phyloP scores from a whole-genome alignment of 768 basidiomycete genomes.

The Lactifluus hygrophoroides region DNA sequence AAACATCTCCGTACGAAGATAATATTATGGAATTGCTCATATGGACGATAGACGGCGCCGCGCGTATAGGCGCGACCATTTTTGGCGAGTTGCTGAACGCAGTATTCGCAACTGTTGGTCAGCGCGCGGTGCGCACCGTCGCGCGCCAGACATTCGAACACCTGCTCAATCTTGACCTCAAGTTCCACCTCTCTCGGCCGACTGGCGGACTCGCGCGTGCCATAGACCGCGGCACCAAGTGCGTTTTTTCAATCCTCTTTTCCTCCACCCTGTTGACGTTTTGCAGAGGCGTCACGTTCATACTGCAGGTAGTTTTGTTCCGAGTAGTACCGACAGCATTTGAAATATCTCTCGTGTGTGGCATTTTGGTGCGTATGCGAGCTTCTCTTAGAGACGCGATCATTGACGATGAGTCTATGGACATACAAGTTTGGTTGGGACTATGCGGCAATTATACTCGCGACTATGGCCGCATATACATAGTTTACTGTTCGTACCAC shows the following conservation, averaged over 20 bases:
- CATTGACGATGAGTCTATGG: constrained; percentile 32
- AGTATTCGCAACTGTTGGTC: constrained; percentile 92
- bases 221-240: constrained; percentile 98
- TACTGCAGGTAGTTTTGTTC: constrained; percentile 87
- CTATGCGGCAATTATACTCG: constrained; percentile 83
- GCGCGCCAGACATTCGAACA: constrained; percentile 96
- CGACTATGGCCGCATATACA: constrained; percentile 83
- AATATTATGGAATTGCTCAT: too few relatives aligned
- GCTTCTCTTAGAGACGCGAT: neutral
- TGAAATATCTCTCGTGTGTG: constrained; percentile 95
- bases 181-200: constrained; percentile 87
- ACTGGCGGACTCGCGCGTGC: constrained; percentile 95
- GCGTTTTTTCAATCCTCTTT: constrained; percentile 20
- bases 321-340: constrained; percentile 93
- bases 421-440: constrained; percentile 98
- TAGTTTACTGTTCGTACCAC: constrained; percentile 98
- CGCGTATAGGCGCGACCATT: constrained; percentile 81
- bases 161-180: constrained; percentile 80
- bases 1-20: neutral
- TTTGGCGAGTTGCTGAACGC: constrained; percentile 92
- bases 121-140: constrained; percentile 88
- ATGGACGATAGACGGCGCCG: constrained; percentile 64
- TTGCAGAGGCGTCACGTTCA: constrained; percentile 87
- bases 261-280: neutral
- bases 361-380: constrained; percentile 68